A percentile compares a stretch with the other conserved stretches of the same genome.
phyloP scores from a whole-genome alignment of 257 asterid genomes.

The Rehmannia glutinosa region DNA sequence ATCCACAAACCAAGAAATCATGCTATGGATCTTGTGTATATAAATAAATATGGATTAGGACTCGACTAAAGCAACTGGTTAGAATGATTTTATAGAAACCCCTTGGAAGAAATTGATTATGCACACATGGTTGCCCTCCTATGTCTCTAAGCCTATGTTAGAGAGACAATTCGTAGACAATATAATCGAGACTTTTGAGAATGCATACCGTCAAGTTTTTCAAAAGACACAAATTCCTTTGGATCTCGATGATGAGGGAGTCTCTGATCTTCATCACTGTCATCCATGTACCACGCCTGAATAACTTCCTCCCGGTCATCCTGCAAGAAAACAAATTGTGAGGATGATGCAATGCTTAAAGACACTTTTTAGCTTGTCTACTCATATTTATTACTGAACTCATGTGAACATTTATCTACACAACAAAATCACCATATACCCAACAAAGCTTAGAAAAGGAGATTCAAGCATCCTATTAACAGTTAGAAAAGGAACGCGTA shows the following conservation, averaged over 20 bases:
- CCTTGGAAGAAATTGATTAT: too few species aligned
- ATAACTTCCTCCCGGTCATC: slow-evolving; percentile 54
- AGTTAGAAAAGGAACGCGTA: too few species aligned
- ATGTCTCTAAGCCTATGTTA: neutral
- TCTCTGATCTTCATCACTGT: slow-evolving; percentile 60
- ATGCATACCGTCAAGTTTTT: slow-evolving; percentile 55
- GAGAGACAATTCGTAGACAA: neutral
- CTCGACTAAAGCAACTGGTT: neutral
- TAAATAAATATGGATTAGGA: neutral
- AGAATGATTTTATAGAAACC: neutral
- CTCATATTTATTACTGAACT: too few species aligned
- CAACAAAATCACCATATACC: neutral
- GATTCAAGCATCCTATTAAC: too few species aligned
- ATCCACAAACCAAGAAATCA: neutral
- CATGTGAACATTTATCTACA: neutral
- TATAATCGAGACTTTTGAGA: neutral
- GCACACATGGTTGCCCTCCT: neutral
- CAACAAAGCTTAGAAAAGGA: too few species aligned
- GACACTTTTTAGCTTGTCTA: too few species aligned
- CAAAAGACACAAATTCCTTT: slow-evolving; percentile 57
- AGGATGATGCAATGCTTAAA: neutral
- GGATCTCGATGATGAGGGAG: slow-evolving; percentile 71
- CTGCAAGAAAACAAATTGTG: slow-evolving; percentile 27
- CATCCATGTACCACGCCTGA: slow-evolving; percentile 87
- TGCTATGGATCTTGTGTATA: neutral